phyloP scores from a whole-genome alignment of 768 basidiomycete genomes.

The Panaeolus cyanescens region DNA sequence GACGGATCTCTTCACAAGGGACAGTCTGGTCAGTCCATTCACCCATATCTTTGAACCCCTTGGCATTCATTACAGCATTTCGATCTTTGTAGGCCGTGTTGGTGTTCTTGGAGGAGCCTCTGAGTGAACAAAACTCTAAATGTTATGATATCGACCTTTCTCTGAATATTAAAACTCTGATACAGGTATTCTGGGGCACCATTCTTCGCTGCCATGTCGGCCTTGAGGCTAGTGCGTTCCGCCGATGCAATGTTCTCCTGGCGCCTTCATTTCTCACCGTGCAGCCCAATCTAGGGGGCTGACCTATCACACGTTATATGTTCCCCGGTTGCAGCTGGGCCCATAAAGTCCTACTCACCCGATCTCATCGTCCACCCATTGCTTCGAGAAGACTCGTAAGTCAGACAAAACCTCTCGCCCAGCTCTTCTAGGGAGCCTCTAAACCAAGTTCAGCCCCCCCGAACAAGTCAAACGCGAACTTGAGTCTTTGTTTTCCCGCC shows the following conservation, averaged over 20 bases:
- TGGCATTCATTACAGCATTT: neutral
- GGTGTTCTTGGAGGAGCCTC: constrained; percentile 93
- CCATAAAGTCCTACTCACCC: constrained; percentile 97
- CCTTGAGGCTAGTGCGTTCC: constrained; percentile 73
- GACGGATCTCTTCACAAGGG: constrained; percentile 91
- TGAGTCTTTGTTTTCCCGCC: constrained; percentile 72
- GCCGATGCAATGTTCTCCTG: neutral
- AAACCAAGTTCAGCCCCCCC: constrained; percentile 37
- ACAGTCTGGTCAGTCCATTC: constrained; percentile 70
- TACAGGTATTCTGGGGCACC: constrained; percentile 94
- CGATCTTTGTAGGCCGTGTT: constrained; percentile 63
- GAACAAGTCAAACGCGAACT: constrained; percentile 54
- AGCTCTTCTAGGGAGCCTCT: constrained; percentile 2
- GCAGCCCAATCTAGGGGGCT: constrained; percentile 58
- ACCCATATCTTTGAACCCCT: neutral
- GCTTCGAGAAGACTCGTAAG: constrained; percentile 67
- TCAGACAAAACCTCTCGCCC: neutral
- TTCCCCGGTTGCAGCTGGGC: constrained; percentile 85
- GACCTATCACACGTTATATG: constrained; percentile 98
- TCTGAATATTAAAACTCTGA: neutral
- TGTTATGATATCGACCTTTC: neutral
- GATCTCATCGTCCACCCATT: constrained; percentile 98
- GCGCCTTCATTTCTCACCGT: neutral
- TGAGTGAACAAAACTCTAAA: constrained; percentile 60
- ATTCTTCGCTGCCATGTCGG: constrained; percentile 92